Base-by-base conservation (phyloP, 768 basidiomycete species). In the Strobilomyces echinocephalus region DNA sequence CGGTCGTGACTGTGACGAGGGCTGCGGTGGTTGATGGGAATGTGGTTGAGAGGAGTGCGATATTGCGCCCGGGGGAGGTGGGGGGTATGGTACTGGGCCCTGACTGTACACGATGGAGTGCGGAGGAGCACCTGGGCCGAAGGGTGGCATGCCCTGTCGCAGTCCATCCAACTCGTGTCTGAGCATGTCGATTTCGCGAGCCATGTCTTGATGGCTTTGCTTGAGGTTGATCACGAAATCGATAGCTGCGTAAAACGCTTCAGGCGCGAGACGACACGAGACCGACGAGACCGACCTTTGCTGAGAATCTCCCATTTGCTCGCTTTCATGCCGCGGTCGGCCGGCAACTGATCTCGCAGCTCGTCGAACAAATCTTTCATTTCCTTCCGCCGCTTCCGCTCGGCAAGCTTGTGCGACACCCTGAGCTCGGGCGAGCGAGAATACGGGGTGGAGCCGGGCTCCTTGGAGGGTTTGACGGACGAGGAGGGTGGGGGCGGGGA, bases 351-450 rank as follows among this genome's bases (percentile, higher is more conserved):
- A 69, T 97, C 95, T 53, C 93, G 81, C 58, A 99, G 73, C 69
- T 99, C 97, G 61, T 99, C 97, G 66, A 98, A 98, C 41, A 99
- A 70, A 55, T 97, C 95, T 68, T 97, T 97, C 97, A 99, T 99
- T 73, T 99, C 97, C 72, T 95, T 97, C 71, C 97, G 79, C 61
- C 97, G 75, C 72, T 98, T 97, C 56, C 97, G 78, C 73, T 99
- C 97, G 3, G 97, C 97, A 30, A 99, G 81, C 66, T 99, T 99
- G 73, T 99, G 97, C 2, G 91, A 93, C 31, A 97, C 85, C 49
- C 95, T 82, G 40, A 99, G 76, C 69, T 98, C 97, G 8, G 95
- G 95, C 0, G 90, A 93, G 54, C 95, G 87, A 50, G 94, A 94
- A 71, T 97, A 99, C 5, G 95, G 95, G 12, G 91, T 91, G 34